A percentile compares a stretch with the other conserved stretches of the same genome.
Evolutionary conservation across 148 eudicot species (phyloP).

Genomic region (Diospyros kaki): DNA sequence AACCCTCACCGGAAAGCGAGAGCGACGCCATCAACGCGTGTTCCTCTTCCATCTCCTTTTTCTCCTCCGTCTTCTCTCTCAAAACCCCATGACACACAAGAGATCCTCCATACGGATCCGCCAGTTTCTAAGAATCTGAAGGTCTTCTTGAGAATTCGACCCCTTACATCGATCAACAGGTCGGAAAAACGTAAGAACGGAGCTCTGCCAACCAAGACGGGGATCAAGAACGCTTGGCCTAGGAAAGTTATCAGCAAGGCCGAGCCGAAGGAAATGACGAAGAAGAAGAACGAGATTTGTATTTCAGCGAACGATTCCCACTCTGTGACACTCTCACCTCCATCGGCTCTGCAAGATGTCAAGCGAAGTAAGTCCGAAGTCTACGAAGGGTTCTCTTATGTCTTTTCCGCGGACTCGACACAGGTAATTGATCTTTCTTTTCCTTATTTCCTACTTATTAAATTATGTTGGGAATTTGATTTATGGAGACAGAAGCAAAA

Average conservation of each 20-base stretch:
- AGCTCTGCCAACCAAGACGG: neutral
- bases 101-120: constrained; percentile 35
- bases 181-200: neutral
- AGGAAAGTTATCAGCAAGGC: constrained; percentile 18
- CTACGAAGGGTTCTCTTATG: constrained; percentile 63
- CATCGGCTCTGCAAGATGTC: constrained; percentile 27
- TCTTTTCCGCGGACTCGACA: constrained; percentile 49
- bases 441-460: neutral
- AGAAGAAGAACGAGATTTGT: constrained; percentile 31
- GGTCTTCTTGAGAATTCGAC: constrained; percentile 63
- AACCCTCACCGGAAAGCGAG: constrained; percentile 70
- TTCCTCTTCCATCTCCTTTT: constrained; percentile 18
- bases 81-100: constrained; percentile 4
- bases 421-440: constrained; percentile 42
- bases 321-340: constrained; percentile 59
- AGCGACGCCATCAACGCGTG: constrained; percentile 38
- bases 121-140: constrained; percentile 38
- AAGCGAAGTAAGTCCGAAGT: constrained; percentile 55
- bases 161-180: constrained; percentile 13
- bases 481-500: too few species aligned
- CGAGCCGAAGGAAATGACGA: constrained; percentile 12
- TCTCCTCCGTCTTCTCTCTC: constrained; percentile 12
- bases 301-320: constrained; percentile 36
- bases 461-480: too few species aligned
- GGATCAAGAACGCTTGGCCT: constrained; percentile 47